Evolutionary conservation across 257 asterid genomes (phyloP).

Genomic region (Solanum chiquidenum): DNA sequence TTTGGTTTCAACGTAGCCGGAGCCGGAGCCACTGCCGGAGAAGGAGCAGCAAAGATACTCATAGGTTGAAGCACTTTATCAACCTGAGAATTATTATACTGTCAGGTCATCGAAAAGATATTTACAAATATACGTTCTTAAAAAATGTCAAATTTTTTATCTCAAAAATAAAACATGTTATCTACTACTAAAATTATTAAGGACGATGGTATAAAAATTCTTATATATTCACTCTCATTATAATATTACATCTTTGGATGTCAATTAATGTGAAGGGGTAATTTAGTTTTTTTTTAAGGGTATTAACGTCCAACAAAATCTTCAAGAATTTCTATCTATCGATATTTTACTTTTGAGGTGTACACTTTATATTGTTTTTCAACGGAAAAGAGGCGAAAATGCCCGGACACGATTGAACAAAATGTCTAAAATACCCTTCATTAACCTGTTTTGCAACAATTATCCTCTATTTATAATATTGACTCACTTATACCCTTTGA

Average conservation of each 20-base stretch:
- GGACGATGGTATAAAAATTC: background rate
- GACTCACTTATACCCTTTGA: no score
- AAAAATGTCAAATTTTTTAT: no score
- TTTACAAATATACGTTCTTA: background rate
- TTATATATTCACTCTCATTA: background rate
- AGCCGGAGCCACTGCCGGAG: constrained; percentile 45
- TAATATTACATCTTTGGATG: background rate
- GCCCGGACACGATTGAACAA: rapidly evolving
- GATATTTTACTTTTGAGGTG: no score
- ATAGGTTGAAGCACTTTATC: constrained; percentile 79
- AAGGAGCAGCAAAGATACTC: constrained; percentile 53
- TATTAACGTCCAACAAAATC: no score
- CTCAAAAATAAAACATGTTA: no score
- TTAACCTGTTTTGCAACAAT: background rate
- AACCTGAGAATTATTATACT: background rate
- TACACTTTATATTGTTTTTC: no score
- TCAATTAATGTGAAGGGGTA: background rate
- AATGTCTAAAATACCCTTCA: background rate
- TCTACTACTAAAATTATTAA: no score
- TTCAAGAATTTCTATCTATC: no score
- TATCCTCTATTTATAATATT: no score
- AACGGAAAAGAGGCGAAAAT: no score
- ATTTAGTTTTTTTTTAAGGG: no score
- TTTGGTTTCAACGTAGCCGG: background rate
- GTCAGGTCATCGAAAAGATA: background rate